phyloP scores from a whole-genome alignment of 371 early-diverging fungal species.

The Sporodiniella umbellata region DNA sequence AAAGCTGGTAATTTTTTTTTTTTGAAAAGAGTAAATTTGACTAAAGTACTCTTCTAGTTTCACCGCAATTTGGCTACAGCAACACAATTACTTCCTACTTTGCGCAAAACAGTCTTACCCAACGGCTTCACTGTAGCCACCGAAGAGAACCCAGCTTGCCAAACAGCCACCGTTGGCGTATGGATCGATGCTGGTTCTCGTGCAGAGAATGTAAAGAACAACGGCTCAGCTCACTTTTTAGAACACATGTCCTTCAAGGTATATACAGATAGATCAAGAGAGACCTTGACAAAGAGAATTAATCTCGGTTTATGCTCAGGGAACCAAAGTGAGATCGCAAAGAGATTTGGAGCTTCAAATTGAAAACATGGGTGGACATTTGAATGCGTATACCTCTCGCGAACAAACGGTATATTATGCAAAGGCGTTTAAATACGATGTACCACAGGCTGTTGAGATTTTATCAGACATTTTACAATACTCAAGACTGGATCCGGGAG shows the following conservation, averaged over 20 bases:
- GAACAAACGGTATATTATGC: constrained; percentile 95
- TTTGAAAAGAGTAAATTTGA: too few relatives aligned
- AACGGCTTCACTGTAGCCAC: constrained; percentile 94
- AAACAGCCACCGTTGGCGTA: constrained; percentile 95
- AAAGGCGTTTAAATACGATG: constrained; percentile 79
- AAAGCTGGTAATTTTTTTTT: too few relatives aligned
- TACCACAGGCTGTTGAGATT: constrained; percentile 78
- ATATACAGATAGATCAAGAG: not conserved
- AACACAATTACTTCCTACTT: constrained; percentile 56
- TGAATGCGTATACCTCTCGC: constrained; percentile 94
- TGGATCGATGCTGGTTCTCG: constrained; percentile 96
- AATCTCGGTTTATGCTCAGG: not conserved
- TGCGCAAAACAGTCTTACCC: constrained; percentile 76
- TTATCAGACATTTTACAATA: constrained; percentile 89
- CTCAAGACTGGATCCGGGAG: constrained; percentile 84
- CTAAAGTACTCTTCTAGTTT: constrained; percentile 27
- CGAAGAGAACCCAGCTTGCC: constrained; percentile 80
- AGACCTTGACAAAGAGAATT: not conserved
- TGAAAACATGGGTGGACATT: constrained; percentile 92
- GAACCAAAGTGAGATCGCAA: constrained; percentile 39
- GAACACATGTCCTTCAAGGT: constrained; percentile 98
- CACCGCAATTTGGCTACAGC: constrained; percentile 49
- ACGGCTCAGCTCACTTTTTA: constrained; percentile 93
- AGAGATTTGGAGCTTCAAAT: constrained; percentile 86
- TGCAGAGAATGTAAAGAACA: constrained; percentile 72